A percentile compares a stretch with the other conserved stretches of the same genome.
Conservation (phyloP, 257 asterid species). For the Solanum pinnatisectum region DNA sequence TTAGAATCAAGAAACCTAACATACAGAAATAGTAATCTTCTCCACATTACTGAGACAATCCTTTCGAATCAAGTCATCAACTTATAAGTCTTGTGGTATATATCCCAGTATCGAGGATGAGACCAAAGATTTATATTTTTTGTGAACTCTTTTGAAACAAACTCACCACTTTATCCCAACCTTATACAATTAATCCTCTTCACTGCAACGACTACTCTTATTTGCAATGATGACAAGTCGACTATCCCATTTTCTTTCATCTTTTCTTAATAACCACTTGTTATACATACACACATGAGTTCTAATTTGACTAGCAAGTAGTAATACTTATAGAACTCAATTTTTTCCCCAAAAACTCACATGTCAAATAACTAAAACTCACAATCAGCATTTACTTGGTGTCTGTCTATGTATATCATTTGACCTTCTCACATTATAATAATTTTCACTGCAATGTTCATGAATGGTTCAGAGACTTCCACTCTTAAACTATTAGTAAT, state of each 20-base stretch:
- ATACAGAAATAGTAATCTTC: not conserved
- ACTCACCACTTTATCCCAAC: not conserved
- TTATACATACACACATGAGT: not conserved
- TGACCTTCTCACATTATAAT: not conserved
- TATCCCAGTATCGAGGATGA: not conserved
- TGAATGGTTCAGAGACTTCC: not conserved
- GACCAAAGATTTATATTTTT: not conserved
- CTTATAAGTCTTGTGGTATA: not conserved
- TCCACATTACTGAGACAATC: not conserved
- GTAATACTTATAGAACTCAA: not conserved
- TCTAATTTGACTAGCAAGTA: not conserved
- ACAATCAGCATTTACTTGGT: not conserved
- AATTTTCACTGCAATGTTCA: not conserved
- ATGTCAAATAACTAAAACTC: not conserved
- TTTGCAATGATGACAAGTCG: not conserved
- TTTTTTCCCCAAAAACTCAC: not conserved
- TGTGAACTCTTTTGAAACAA: not conserved
- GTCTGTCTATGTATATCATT: not conserved
- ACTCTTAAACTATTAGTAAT: not conserved
- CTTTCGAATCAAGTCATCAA: not conserved
- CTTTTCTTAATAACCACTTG: not conserved
- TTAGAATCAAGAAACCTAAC: not conserved
- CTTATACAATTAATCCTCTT: not conserved
- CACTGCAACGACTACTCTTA: not conserved
- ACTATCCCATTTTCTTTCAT: not conserved